Base-by-base conservation (phyloP, 2,329 filamentous ascomycete species). In the Trichophyton schoenleinii region DNA sequence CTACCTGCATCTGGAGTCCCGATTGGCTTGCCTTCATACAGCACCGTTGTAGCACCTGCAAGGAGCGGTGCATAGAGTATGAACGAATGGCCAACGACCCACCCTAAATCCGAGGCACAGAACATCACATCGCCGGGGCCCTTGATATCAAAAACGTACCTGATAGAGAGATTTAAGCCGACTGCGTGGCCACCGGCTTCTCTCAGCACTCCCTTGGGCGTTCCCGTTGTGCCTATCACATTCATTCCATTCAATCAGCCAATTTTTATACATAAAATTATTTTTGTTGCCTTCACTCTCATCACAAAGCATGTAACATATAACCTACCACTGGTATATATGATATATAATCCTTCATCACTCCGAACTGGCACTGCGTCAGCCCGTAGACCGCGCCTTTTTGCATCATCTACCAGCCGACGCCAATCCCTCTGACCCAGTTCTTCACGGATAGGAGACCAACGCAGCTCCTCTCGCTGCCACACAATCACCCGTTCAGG, bases 11-110 rank as follows among this genome's bases (percentile, higher is more conserved):
- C 86, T 0, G 91, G 91, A 0, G 91, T 96, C 3, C 91, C 91
- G 11, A 96, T 80, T 0, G 91, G 91, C 67, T 96, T 96, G n/a
- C 91, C 92, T 75, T 96, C 91, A 72, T 91, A 96, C 0, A 96
- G 78, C 0, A 96, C 83, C 0, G 90, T 95, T 0, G 91, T 86
- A 1, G 91, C 91, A 3, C 91, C 91, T 0, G 87, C 84, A 1
- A 96, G 81, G 4, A 97, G 81, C 11, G 91, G 91, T 3, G 84
- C 91, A 70, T 96, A 96, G 11, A 96, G 78, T 64, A 96, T 96
- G 71, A 94, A 96, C 4, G 85, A 87, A 70, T 91, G 85, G 2
- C 89, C 89, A 0, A 94, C 89, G 0, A 91, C 89, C 92, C 91
- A 96, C 36, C 91, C 92, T 61, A 96, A 92, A 69, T 97, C 91